Evolutionary conservation across 495 filamentous ascomycete species (phyloP).

Genomic region (Xylaria flabelliformis): DNA sequence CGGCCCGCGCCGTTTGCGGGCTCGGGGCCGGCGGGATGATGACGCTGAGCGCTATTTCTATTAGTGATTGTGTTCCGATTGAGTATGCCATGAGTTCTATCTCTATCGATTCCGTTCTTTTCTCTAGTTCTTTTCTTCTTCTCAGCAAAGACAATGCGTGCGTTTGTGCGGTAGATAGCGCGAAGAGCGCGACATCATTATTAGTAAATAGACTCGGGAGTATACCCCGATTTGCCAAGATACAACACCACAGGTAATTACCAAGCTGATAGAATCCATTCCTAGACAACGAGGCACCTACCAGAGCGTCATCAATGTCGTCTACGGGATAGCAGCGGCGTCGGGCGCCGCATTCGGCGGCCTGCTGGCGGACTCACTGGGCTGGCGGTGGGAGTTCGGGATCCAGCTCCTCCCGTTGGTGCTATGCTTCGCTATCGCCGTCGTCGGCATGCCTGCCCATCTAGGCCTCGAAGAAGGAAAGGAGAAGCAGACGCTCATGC

Average conservation of each 20-base stretch:
- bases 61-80: constrained; percentile 76
- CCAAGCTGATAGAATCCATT: not conserved
- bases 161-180: not conserved
- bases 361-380: constrained; percentile 72
- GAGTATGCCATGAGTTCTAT: constrained; percentile 54
- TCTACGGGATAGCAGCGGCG: constrained; percentile 65
- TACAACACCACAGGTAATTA: not conserved
- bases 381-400: constrained; percentile 73
- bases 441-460: constrained; percentile 63
- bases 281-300: constrained; percentile 66
- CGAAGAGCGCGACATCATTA: not conserved
- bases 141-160: not conserved
- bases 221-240: not conserved
- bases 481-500: constrained; percentile 52
- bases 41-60: constrained; percentile 74
- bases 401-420: constrained; percentile 71
- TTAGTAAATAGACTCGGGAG: not conserved
- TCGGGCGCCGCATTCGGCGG: constrained; percentile 76
- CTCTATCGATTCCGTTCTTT: not conserved
- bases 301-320: constrained; percentile 78
- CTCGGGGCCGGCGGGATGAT: constrained; percentile 77
- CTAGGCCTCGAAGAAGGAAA: constrained; percentile 63
- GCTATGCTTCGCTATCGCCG: constrained; percentile 62
- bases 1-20: constrained; percentile 74
- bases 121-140: not conserved